These are phyloP conservation scores for Fraxinus paxiana DNA, from an alignment of 305 asterid species.

Conservation along the genomic window DNA sequence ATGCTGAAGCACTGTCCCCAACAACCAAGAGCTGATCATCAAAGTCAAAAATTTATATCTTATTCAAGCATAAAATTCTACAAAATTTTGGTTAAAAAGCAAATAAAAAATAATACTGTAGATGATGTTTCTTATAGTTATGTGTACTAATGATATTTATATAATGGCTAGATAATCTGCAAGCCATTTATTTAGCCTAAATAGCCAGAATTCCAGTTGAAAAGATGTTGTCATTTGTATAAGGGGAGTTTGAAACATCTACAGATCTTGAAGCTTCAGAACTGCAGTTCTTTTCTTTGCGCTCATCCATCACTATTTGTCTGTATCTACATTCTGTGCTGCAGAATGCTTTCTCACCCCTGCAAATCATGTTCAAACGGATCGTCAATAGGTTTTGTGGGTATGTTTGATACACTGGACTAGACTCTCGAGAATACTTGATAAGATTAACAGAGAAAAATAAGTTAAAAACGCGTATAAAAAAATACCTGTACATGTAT, in stretches of 20 bases:
- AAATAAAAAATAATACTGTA: neutral
- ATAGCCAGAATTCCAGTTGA: conserved; percentile 19
- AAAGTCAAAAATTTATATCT: neutral
- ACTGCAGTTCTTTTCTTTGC: conserved; percentile 28
- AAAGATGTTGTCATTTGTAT: neutral
- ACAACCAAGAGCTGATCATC: neutral
- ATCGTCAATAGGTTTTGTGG: neutral
- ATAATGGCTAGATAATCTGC: neutral
- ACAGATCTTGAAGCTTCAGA: conserved; percentile 14
- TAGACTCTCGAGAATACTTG: neutral
- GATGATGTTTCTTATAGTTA: neutral
- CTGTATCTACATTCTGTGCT: conserved; percentile 38
- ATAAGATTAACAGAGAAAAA: neutral
- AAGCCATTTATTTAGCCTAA: neutral
- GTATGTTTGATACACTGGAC: neutral
- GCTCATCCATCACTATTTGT: conserved; percentile 33
- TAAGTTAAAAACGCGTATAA: neutral
- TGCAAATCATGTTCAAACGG: conserved; percentile 19
- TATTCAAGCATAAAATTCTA: neutral
- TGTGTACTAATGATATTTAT: neutral
- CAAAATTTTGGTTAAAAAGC: neutral
- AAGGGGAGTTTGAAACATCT: conserved; percentile 17
- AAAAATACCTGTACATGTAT: conserved; percentile 24
- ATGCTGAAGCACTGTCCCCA: neutral
- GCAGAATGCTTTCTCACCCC: conserved; percentile 46